phyloP scores from a whole-genome alignment of 495 filamentous ascomycete genomes.

The Podospora pseudocomata region DNA sequence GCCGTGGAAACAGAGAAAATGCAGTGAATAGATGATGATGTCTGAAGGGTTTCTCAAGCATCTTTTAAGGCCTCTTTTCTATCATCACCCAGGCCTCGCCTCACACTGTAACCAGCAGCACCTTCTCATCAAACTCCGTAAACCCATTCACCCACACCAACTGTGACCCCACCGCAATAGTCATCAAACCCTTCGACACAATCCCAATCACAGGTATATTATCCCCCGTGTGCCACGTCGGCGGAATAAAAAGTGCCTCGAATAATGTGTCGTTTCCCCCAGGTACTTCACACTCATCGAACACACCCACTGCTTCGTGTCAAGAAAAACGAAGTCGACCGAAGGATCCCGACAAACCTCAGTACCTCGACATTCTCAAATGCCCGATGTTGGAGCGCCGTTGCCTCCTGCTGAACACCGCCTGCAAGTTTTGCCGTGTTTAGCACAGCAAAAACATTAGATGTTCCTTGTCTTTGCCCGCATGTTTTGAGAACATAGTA shows the following conservation, averaged over 20 bases:
- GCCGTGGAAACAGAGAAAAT: too few species aligned
- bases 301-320: constrained; percentile 16
- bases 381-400: not conserved
- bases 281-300: constrained; percentile 14
- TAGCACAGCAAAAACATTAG: not conserved
- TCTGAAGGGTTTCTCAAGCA: too few species aligned
- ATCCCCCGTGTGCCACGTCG: constrained; percentile 10
- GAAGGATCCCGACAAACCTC: constrained; percentile 3
- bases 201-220: constrained; percentile 4
- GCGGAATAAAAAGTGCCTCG: constrained; percentile 24
- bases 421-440: not conserved
- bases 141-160: constrained; percentile 21
- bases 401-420: not conserved
- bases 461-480: not conserved
- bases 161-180: not conserved
- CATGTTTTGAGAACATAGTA: not conserved
- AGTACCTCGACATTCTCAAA: not conserved
- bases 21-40: too few species aligned
- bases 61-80: too few species aligned
- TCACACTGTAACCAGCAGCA: not conserved
- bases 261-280: constrained; percentile 4
- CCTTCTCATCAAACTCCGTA: constrained; percentile 22
- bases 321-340: constrained; percentile 15
- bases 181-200: constrained; percentile 5
- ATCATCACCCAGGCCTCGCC: not conserved